These are phyloP conservation scores for Mycena alexandri DNA, from an alignment of 768 basidiomycete genomes.

Conservation along the genomic window DNA sequence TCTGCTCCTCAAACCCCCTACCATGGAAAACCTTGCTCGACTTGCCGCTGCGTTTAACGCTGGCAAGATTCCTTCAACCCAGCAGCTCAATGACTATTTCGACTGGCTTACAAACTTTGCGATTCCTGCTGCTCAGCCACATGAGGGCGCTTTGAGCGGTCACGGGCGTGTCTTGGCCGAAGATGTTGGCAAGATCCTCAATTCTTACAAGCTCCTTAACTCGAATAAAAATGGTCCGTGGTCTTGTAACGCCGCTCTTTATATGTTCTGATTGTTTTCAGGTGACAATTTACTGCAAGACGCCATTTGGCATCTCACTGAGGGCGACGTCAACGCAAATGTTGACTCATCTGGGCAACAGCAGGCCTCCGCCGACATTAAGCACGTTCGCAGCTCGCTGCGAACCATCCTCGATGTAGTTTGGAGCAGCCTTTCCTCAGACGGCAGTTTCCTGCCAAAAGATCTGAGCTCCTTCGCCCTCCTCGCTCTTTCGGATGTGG, in stretches of 20 bases:
- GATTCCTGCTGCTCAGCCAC: slow-evolving; percentile 47
- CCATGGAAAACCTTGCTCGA: slow-evolving; percentile 60
- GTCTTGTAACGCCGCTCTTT: neutral
- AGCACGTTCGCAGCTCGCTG: slow-evolving; percentile 27
- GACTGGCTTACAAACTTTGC: slow-evolving; percentile 54
- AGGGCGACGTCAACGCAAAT: slow-evolving; percentile 48
- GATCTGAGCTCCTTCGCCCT: slow-evolving; percentile 76
- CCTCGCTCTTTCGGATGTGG: slow-evolving; percentile 73
- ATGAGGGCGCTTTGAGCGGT: slow-evolving; percentile 50
- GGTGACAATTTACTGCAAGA: slow-evolving; percentile 62
- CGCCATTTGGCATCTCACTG: slow-evolving; percentile 60
- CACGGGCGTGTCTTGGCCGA: slow-evolving; percentile 54
- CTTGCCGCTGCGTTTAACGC: slow-evolving; percentile 64
- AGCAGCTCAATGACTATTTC: slow-evolving; percentile 53
- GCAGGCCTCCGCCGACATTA: slow-evolving; percentile 10
- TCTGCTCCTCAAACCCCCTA: neutral
- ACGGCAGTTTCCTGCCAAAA: slow-evolving; percentile 64
- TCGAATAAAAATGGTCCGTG: slow-evolving; percentile 57
- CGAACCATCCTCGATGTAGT: slow-evolving; percentile 29
- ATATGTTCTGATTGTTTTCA: slow-evolving; percentile 35
- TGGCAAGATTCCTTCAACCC: slow-evolving; percentile 62
- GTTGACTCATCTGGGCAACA: slow-evolving; percentile 1
- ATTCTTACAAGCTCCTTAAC: slow-evolving; percentile 57
- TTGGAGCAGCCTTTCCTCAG: slow-evolving; percentile 55
- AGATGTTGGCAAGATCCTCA: slow-evolving; percentile 53